These are phyloP conservation scores for Suillus americanus DNA, from an alignment of 768 basidiomycete genomes.

Conservation along the genomic window DNA sequence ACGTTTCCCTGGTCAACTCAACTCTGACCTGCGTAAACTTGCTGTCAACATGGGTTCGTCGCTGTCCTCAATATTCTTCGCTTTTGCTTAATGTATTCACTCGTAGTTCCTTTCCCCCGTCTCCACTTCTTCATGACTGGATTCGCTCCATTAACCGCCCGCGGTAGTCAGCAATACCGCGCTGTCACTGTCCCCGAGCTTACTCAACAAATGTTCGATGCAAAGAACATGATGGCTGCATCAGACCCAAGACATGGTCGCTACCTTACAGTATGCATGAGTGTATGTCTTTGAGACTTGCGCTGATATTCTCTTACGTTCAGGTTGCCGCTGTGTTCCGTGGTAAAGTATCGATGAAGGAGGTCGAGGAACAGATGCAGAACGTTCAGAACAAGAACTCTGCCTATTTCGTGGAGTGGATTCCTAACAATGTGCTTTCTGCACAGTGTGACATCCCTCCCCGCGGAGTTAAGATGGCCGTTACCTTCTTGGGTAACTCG, in stretches of 20 bases:
- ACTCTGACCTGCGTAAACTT: conserved; percentile 96
- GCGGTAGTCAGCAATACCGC: conserved; percentile 93
- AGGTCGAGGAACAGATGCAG: conserved; percentile 99
- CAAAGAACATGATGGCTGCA: conserved; percentile 99
- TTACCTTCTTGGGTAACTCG: conserved; percentile 96
- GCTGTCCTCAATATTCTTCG: conserved; percentile 25
- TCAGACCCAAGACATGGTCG: conserved; percentile 96
- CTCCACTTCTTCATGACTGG: conserved; percentile 99
- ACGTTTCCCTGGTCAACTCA: conserved; percentile 99
- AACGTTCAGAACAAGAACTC: conserved; percentile 97
- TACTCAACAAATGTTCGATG: conserved; percentile 99
- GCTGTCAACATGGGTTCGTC: conserved; percentile 94
- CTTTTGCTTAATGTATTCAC: conserved; percentile 8
- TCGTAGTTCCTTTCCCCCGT: conserved; percentile 92
- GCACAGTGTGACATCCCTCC: conserved; percentile 99
- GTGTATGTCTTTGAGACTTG: not conserved
- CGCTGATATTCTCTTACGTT: not conserved
- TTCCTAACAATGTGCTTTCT: conserved; percentile 97
- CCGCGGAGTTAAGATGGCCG: conserved; percentile 93
- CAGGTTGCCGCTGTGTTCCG: conserved; percentile 96
- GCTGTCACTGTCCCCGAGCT: conserved; percentile 97
- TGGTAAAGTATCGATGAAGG: conserved; percentile 99
- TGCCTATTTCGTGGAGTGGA: conserved; percentile 99
- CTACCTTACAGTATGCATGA: conserved; percentile 80
- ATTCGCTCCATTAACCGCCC: conserved; percentile 91